Evolutionary conservation across 116 monocot species (phyloP).

Genomic region (Cymodocea nodosa): DNA sequence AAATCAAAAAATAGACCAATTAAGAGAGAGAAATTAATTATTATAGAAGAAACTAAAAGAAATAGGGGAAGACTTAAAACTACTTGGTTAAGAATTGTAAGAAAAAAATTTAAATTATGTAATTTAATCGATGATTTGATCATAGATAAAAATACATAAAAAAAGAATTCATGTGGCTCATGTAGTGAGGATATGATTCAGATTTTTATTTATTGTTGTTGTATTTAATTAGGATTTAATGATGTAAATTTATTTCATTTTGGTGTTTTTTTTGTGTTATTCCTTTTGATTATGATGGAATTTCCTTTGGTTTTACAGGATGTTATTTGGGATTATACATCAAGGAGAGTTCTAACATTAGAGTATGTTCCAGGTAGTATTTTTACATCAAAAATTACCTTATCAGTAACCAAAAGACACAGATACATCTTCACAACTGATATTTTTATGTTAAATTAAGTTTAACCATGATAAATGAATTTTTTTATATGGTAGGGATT

Average conservation of each 20-base stretch:
- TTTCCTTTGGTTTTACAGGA: constrained; percentile 22
- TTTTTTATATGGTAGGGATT: constrained; percentile 35
- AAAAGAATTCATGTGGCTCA: too few species aligned
- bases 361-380: constrained; percentile 86
- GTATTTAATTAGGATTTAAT: not conserved
- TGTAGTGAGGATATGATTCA: too few species aligned
- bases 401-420: not conserved
- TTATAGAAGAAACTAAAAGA: too few species aligned
- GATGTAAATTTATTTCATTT: not conserved
- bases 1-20: too few species aligned
- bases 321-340: constrained; percentile 87
- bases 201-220: too few species aligned
- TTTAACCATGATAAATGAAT: too few species aligned
- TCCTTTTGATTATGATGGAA: not conserved
- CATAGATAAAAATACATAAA: too few species aligned
- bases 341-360: constrained; percentile 72
- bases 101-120: too few species aligned
- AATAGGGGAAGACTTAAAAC: too few species aligned
- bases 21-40: too few species aligned
- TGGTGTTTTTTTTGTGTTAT: not conserved
- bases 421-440: not conserved
- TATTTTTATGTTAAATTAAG: not conserved
- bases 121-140: too few species aligned
- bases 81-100: too few species aligned
- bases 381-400: constrained; percentile 2